Base-by-base conservation (phyloP, 345 rosid genomes). In the Gossypium anomalum region DNA sequence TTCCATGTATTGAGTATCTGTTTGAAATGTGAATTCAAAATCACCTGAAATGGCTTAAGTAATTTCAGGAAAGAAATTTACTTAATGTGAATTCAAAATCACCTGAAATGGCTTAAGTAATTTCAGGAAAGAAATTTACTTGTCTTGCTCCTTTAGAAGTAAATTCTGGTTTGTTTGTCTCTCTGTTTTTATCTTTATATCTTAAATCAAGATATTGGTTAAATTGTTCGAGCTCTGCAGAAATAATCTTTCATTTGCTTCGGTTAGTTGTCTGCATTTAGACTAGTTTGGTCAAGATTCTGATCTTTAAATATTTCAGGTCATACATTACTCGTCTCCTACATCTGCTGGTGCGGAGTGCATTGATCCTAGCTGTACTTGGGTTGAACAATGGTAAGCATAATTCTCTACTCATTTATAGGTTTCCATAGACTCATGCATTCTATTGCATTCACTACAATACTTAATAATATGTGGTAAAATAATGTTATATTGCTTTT, bases 321-420 rank as follows among this genome's bases (percentile, higher is more conserved):
- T 85, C 38, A 94, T 94, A 73, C 73, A 80, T 58, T 94, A 86
- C 80, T 88, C 93, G 0, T 88, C 97, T 14, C 89, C 89, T 13
- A 84, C 89, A 70, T 94, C 97, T 71, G 98, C 97, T 63, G 97
- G 95, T 72, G 97, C 97, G 5, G 87, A 83, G 78, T 91, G 97
- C 82, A 87, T 92, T 78, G 97, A 85, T 87, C 90, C 85, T 49
- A 82, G 77, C 80, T 94, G 97, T 78, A 74, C 87, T 73, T 92
- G 98, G 98, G 92, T 94, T 71, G 95, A 92, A 80, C 97, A 92
- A 88, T 92, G 97, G 98, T 94, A 81, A 71, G 63, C 66, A 38
- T 67, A 70, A 64, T 51, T 67, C 67, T 77, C 68, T 52, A n/a
- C 56, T 44, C 49, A 67, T 52, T 47, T 63, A 29, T 74, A 44